phyloP scores from a whole-genome alignment of 169 alveolate species.

The Eimeria brunetti region DNA sequence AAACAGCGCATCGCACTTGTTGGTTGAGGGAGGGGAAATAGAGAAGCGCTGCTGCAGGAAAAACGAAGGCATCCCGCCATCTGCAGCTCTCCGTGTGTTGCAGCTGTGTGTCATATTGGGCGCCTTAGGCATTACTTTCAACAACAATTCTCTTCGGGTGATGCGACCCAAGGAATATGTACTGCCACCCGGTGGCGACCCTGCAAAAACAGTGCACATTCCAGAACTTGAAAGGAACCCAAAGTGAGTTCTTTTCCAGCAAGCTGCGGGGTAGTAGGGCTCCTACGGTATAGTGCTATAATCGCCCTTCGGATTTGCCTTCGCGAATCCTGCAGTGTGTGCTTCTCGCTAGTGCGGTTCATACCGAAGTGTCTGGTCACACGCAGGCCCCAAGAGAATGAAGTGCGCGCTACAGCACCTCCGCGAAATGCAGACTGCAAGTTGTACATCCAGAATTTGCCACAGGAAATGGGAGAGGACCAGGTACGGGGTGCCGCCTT shows the following conservation, averaged over 20 bases:
- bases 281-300: neutral
- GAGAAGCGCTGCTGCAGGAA: neutral
- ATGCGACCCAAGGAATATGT: conserved; percentile 91
- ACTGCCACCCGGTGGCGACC: conserved; percentile 89
- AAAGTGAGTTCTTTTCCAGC: neutral
- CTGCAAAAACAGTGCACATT: conserved; percentile 79
- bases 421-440: conserved; percentile 83
- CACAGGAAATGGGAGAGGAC: conserved; percentile 89
- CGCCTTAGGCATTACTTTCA: conserved; percentile 84
- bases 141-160: conserved; percentile 87
- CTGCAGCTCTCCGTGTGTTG: conserved; percentile 1
- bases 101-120: neutral
- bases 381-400: conserved; percentile 23
- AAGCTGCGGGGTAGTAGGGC: neutral
- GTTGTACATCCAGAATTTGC: conserved; percentile 89
- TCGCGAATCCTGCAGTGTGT: neutral
- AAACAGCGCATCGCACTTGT: neutral
- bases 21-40: neutral
- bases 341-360: neutral
- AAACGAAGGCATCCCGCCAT: neutral
- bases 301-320: neutral
- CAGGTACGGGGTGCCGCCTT: conserved; percentile 76
- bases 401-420: conserved; percentile 80
- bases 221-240: conserved; percentile 63
- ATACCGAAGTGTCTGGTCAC: neutral